Evolutionary conservation across 352 stramenopile genomes (phyloP).

Genomic region (Phytophthora kernoviae): DNA sequence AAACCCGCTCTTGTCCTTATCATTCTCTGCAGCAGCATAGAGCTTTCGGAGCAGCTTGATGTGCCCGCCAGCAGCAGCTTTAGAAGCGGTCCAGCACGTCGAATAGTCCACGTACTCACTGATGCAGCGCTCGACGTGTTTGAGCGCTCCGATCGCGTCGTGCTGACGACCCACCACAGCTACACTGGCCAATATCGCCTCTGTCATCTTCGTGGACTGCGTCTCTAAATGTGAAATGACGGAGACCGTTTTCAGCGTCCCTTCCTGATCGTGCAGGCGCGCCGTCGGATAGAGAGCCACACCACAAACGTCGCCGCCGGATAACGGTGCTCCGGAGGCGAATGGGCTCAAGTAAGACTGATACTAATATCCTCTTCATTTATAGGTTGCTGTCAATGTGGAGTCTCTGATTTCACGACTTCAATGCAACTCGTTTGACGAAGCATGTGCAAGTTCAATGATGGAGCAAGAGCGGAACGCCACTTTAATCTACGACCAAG

Average conservation of each 20-base stretch:
- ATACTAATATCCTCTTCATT: not conserved
- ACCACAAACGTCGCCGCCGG: not conserved
- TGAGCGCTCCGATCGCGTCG: conserved; percentile 18
- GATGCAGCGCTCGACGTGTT: conserved; percentile 22
- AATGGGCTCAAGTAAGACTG: no score
- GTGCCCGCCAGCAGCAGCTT: conserved; percentile 16
- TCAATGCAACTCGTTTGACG: not conserved
- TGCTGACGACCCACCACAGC: conserved; percentile 15
- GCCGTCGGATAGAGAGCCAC: not conserved
- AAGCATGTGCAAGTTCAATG: not conserved
- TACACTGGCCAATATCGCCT: conserved; percentile 20
- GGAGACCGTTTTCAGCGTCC: not conserved
- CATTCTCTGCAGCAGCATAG: conserved; percentile 9
- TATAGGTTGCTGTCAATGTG: not conserved
- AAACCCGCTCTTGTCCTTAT: conserved; percentile 5
- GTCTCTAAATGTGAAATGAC: conserved; percentile 8
- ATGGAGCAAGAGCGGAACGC: not conserved
- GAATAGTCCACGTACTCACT: conserved; percentile 33
- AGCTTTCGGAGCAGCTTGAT: conserved; percentile 17
- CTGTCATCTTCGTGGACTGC: conserved; percentile 4
- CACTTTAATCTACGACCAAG: not conserved
- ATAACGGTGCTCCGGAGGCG: not conserved
- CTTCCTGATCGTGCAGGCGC: not conserved
- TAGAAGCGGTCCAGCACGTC: conserved; percentile 23
- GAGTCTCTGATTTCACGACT: not conserved